Base-by-base conservation (phyloP, 2,329 filamentous ascomycete species). In the Alternaria hordeiaustralica region DNA sequence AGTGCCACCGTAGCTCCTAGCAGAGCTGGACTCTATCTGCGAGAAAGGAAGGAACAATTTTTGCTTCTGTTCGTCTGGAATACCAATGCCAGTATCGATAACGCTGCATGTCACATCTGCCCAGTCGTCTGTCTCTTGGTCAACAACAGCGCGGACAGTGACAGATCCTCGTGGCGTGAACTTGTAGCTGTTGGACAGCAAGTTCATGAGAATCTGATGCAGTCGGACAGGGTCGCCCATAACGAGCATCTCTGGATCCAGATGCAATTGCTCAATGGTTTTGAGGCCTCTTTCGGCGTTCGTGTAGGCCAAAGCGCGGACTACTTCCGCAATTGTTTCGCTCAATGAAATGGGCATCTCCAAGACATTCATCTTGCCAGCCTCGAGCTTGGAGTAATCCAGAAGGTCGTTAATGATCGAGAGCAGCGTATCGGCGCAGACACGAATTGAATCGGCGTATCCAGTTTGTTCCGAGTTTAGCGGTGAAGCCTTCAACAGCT, bases 41-140 rank as follows among this genome's bases (percentile, higher is more conserved):
- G 92, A 95, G 76, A 97, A 97, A 0, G 94, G 94, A 71, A 93
- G 88, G 86, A 97, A 97, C 2, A 97, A 86, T 66, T 96, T 96
- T 64, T 90, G 89, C 53, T 95, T 86, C 71, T 94, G 90, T 76
- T 95, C 90, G 20, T 91, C 87, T 1, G 92, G 90, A 60, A 97
- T 97, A 18, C 94, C 94, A 65, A 97, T 97, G 28, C 94, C 94
- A 0, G 94, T 97, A 76, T 97, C 94, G 55, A 90, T 86, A 30
- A 97, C 93, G 80, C 92, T 95, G 77, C 95, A 96, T 3, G 91
- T 94, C 59, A 97, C 84, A 25, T 89, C 90, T 7, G 93, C 89
- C 61, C 86, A 87, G 43, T 92, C 88, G 13, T 87, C 84, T 10
- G 89, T 90, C 75, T 97, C 92, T 8, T 85, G 84, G 49, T 93